These are phyloP conservation scores for Kwoniella shivajii DNA, from an alignment of 1,284 basidiomycete genomes.

Conservation along the genomic window DNA sequence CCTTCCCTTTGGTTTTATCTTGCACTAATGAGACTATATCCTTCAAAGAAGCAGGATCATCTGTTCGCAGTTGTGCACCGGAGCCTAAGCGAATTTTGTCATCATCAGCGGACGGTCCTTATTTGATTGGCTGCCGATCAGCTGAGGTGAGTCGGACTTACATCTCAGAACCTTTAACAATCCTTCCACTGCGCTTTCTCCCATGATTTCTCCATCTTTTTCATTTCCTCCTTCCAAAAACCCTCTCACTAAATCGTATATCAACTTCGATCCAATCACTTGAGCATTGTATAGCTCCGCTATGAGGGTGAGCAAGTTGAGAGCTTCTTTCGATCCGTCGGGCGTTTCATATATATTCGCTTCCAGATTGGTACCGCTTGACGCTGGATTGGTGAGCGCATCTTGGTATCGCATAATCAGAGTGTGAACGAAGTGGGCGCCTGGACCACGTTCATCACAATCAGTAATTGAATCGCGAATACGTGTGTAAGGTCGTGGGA, in stretches of 20 bases:
- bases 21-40: conserved; percentile 67
- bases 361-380: conserved; percentile 15
- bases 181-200: conserved; percentile 82
- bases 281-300: conserved; percentile 96
- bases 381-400: conserved; percentile 43
- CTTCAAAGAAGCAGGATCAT: conserved; percentile 60
- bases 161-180: conserved; percentile 83
- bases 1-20: conserved; percentile 64
- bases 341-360: conserved; percentile 40
- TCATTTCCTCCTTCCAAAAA: conserved; percentile 61
- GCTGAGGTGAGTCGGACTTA: conserved; percentile 54
- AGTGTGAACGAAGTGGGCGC: conserved; percentile 74
- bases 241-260: conserved; percentile 86
- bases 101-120: conserved; percentile 8
- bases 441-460: too few species aligned
- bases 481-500: conserved; percentile 7
- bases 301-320: conserved; percentile 83
- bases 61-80: conserved; percentile 78
- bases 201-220: conserved; percentile 55
- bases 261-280: conserved; percentile 80
- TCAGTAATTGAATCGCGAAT: too few species aligned
- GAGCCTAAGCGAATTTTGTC: conserved; percentile 73
- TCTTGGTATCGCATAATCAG: conserved; percentile 68
- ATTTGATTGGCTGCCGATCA: neutral
- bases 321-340: conserved; percentile 74